Percentiles rank a stretch among this genome's conserved stretches.
These are phyloP conservation scores for Rutstroemia sp. DNA, from an alignment of 2,329 filamentous ascomycete genomes.

Conservation along the genomic window DNA sequence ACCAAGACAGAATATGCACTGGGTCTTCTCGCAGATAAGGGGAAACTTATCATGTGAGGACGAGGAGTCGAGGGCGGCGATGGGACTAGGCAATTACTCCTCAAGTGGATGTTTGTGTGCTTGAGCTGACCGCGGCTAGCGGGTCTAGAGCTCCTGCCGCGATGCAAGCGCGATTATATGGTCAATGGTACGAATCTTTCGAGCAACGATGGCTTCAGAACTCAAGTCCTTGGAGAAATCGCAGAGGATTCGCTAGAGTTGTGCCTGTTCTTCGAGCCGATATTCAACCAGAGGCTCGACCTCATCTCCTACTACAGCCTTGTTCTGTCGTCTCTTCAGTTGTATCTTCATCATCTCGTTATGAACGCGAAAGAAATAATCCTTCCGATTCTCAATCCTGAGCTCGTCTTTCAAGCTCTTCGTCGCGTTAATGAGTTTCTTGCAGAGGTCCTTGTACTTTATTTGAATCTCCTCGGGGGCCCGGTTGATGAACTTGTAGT, in stretches of 20 bases:
- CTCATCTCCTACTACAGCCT: constrained; percentile 8
- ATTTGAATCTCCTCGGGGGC: constrained; percentile 7
- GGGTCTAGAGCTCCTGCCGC: constrained; percentile 15
- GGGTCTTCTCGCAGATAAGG: constrained; percentile 16
- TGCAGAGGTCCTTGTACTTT: constrained; percentile 9
- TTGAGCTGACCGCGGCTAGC: constrained; percentile 1
- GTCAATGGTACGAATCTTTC: constrained; percentile 13
- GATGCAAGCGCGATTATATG: constrained; percentile 15
- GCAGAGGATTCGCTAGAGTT: constrained; percentile 16
- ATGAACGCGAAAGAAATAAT: constrained; percentile 17
- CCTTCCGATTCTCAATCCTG: constrained; percentile 6
- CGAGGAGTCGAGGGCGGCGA: constrained; percentile 8
- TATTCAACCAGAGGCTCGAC: no score
- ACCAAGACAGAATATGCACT: constrained; percentile 16
- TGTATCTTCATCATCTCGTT: constrained; percentile 19
- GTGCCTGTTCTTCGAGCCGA: constrained; percentile 17
- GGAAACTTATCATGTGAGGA: constrained; percentile 10
- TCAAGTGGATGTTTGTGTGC: no score
- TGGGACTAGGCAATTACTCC: no score
- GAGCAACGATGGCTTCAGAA: constrained; percentile 5
- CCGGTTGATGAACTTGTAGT: constrained; percentile 19
- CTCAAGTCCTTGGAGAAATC: constrained; percentile 18
- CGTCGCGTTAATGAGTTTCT: constrained; percentile 11
- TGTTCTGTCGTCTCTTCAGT: constrained; percentile 9
- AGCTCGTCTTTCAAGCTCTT: constrained; percentile 13